These are phyloP conservation scores for Eucalyptus marginata DNA, from an alignment of 345 rosid species.

Conservation along the genomic window DNA sequence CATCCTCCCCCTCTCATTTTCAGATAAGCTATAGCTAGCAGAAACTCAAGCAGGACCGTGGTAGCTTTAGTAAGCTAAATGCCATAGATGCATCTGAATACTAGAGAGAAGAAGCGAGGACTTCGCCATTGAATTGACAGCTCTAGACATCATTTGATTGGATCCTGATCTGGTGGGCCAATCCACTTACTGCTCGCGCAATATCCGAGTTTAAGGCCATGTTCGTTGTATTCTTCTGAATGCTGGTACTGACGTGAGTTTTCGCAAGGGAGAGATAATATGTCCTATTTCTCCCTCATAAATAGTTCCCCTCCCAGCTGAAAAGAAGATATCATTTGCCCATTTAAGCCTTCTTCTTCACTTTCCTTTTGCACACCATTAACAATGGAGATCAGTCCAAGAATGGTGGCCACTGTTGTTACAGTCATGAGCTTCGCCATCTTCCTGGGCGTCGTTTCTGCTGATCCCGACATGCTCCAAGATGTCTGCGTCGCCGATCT, in stretches of 20 bases:
- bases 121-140: background rate
- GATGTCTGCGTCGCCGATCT: constrained; percentile 80
- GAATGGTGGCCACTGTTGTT: background rate
- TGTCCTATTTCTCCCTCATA: background rate
- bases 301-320: background rate
- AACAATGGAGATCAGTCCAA: background rate
- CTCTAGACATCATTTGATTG: background rate
- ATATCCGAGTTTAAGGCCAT: background rate
- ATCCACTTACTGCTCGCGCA: background rate
- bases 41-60: background rate
- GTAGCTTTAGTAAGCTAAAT: background rate
- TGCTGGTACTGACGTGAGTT: background rate
- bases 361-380: background rate
- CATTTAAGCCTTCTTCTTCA: background rate
- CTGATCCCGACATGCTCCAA: constrained; percentile 65
- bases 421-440: background rate
- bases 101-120: background rate
- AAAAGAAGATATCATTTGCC: background rate
- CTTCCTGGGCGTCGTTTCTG: constrained; percentile 4
- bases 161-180: background rate
- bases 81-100: background rate
- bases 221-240: background rate
- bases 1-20: background rate
- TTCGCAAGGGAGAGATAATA: background rate
- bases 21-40: background rate